A percentile compares a stretch with the other conserved stretches of the same genome.
Evolutionary conservation across 1,284 basidiomycete genomes (phyloP).

Genomic region (Boletus albobrunnescens): DNA sequence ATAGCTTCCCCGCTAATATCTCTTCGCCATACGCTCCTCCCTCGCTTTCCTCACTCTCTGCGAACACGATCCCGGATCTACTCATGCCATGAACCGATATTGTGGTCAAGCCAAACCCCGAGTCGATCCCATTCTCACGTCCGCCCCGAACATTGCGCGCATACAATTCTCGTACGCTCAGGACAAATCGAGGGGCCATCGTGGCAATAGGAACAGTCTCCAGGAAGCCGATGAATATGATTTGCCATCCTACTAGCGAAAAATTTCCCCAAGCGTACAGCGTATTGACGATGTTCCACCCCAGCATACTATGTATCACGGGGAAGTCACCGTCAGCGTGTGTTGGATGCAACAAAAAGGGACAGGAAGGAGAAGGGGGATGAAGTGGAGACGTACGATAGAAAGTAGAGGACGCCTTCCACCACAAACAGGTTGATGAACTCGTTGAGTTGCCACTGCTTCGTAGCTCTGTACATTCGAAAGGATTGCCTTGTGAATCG

Average conservation of each 20-base stretch:
- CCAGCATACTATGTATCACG: constrained; percentile 3
- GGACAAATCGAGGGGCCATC: constrained; percentile 8
- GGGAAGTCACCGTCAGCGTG: too few species aligned
- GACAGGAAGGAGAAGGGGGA: not conserved
- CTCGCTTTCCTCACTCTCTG: too few species aligned
- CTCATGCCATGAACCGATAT: too few species aligned
- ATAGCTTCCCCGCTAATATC: too few species aligned
- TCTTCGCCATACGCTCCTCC: too few species aligned
- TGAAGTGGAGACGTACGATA: not conserved
- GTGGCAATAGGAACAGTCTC: not conserved
- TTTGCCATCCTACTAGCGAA: not conserved
- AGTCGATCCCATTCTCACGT: not conserved
- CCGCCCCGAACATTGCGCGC: not conserved
- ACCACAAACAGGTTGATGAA: constrained; percentile 9
- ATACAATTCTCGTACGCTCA: constrained; percentile 9
- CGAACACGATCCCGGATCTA: too few species aligned
- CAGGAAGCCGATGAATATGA: not conserved
- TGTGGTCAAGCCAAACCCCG: too few species aligned
- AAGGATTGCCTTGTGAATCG: not conserved
- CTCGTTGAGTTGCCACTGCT: too few species aligned
- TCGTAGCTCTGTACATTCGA: constrained; percentile 2
- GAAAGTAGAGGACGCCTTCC: constrained; percentile 16
- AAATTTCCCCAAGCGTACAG: not conserved
- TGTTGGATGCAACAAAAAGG: too few species aligned
- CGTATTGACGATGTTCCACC: too few species aligned